Conservation (phyloP, 2,329 filamentous ascomycete species). For the Stemphylium lycopersici region DNA sequence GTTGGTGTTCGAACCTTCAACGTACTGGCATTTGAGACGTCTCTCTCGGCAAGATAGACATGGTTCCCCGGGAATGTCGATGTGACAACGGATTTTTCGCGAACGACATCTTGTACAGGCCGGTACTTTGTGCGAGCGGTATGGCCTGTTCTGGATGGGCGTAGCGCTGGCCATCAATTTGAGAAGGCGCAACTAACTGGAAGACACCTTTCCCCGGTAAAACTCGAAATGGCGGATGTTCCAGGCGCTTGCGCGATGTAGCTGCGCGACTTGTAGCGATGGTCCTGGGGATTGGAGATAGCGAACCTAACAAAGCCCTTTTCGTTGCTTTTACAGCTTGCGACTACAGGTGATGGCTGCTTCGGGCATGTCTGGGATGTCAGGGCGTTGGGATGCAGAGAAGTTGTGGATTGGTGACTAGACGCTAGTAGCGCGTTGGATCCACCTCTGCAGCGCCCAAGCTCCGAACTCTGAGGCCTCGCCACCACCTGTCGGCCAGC, state of each 20-base stretch:
- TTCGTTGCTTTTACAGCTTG: neutral
- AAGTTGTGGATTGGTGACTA: slow-evolving; percentile 9
- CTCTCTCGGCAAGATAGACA: slow-evolving; percentile 50
- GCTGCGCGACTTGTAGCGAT: neutral
- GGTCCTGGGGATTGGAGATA: neutral
- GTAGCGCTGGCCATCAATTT: slow-evolving; percentile 40
- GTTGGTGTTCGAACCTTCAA: slow-evolving; percentile 32
- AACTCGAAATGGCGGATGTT: neutral
- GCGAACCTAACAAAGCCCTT: neutral
- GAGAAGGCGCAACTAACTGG: neutral
- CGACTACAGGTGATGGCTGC: neutral
- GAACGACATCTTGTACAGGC: slow-evolving; percentile 50
- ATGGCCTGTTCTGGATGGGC: slow-evolving; percentile 47
- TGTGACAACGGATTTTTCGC: slow-evolving; percentile 51
- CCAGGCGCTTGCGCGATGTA: neutral
- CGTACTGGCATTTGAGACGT: slow-evolving; percentile 47
- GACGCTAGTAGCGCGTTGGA: slow-evolving; percentile 5
- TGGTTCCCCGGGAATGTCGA: slow-evolving; percentile 48
- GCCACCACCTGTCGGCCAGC: slow-evolving; percentile 6
- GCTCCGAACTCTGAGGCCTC: slow-evolving; percentile 5
- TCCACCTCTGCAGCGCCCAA: slow-evolving; percentile 5
- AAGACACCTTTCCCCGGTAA: neutral
- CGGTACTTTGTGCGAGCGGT: slow-evolving; percentile 52
- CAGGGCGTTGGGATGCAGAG: slow-evolving; percentile 6
- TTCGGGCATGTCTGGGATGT: neutral